Conservation (phyloP, 2,329 filamentous ascomycete species). For the Aspergillus sp. region DNA sequence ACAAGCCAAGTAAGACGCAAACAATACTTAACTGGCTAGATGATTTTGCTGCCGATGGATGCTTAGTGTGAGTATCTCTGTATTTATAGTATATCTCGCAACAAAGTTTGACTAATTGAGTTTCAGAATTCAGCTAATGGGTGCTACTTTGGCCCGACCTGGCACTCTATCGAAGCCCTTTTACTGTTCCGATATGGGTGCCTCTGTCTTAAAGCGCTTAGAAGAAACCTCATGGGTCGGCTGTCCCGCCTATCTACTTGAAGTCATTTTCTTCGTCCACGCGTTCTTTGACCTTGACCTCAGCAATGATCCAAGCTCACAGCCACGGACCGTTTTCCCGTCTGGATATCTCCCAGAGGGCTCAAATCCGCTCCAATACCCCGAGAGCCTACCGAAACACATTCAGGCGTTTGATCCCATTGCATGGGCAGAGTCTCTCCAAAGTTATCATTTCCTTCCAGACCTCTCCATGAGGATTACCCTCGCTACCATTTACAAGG, state of each 20-base stretch:
- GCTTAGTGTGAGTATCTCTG: slow-evolving; percentile 32
- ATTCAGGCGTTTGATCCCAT: slow-evolving; percentile 41
- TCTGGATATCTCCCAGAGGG: slow-evolving; percentile 27
- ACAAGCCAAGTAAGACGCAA: slow-evolving; percentile 13
- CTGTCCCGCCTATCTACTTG: slow-evolving; percentile 42
- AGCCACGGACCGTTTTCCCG: slow-evolving; percentile 29
- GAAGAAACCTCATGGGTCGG: slow-evolving; percentile 43
- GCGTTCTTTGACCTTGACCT: slow-evolving; percentile 36
- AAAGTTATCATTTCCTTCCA: slow-evolving; percentile 45
- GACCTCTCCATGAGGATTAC: slow-evolving; percentile 50
- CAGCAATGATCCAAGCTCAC: slow-evolving; percentile 23
- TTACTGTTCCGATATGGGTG: slow-evolving; percentile 37
- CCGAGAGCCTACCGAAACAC: slow-evolving; percentile 34
- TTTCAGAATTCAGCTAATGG: slow-evolving; percentile 42
- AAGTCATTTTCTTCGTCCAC: slow-evolving; percentile 43
- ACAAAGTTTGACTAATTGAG: slow-evolving; percentile 2
- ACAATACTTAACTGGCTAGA: slow-evolving; percentile 35
- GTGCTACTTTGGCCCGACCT: slow-evolving; percentile 41
- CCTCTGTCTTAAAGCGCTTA: slow-evolving; percentile 38
- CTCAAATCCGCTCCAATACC: slow-evolving; percentile 31
- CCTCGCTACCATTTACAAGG: slow-evolving; percentile 44
- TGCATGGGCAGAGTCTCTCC: slow-evolving; percentile 40
- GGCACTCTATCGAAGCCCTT: slow-evolving; percentile 41
- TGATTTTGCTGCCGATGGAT: slow-evolving; percentile 39
- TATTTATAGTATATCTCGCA: background rate